Evolutionary conservation across 2,329 filamentous ascomycete species (phyloP).

Genomic region (Botrytis squamosa): DNA sequence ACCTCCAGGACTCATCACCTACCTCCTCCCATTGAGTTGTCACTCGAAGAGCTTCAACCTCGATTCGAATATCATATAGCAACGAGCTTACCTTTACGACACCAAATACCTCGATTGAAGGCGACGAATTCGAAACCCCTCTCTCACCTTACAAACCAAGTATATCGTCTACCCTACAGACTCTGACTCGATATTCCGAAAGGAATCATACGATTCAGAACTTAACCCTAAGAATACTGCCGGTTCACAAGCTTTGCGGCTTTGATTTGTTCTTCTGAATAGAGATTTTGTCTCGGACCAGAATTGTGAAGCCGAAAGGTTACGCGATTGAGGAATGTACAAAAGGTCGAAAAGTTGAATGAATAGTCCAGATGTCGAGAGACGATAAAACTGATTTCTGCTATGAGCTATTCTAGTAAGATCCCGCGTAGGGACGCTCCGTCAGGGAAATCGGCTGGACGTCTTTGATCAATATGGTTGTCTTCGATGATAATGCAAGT

Average conservation of each 20-base stretch:
- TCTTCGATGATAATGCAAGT: constrained; percentile 50
- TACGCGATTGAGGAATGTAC: constrained; percentile 53
- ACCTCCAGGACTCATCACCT: constrained; percentile 12
- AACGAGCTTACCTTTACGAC: constrained; percentile 31
- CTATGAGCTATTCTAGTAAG: constrained; percentile 78
- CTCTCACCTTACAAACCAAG: constrained; percentile 52
- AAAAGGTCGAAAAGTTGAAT: constrained; percentile 49
- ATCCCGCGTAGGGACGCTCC: constrained; percentile 73
- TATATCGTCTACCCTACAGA: constrained; percentile 79
- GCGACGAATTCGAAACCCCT: constrained; percentile 41
- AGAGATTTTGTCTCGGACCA: constrained; percentile 43
- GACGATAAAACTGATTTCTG: constrained; percentile 50
- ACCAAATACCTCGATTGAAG: constrained; percentile 28
- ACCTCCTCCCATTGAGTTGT: constrained; percentile 24
- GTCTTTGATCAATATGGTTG: constrained; percentile 55
- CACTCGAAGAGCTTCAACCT: constrained; percentile 25
- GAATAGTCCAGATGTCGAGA: constrained; percentile 58
- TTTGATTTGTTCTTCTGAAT: constrained; percentile 67
- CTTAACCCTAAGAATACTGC: constrained; percentile 90
- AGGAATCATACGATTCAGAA: constrained; percentile 75
- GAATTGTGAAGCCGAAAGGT: constrained; percentile 40
- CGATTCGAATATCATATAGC: constrained; percentile 29
- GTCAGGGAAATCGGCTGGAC: constrained; percentile 69
- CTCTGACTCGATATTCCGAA: constrained; percentile 69
- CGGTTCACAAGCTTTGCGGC: constrained; percentile 73